Conservation (phyloP, 805 yeast genomes). For the Trichomonascus vanleenenianus region DNA sequence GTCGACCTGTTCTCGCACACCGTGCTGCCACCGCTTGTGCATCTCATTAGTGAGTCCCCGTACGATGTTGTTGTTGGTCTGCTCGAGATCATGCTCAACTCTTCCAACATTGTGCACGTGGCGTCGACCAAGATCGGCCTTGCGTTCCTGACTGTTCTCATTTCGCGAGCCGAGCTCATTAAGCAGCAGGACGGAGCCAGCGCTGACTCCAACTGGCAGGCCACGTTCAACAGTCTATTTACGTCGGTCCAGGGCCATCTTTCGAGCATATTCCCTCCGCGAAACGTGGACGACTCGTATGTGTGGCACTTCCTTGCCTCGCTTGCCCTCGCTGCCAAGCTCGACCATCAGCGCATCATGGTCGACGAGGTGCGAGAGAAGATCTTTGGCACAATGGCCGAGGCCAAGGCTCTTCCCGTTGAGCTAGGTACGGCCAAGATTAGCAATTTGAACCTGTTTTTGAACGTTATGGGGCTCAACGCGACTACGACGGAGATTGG, state of each 20-base stretch:
- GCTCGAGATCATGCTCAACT: constrained; percentile 59
- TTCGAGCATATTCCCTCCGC: constrained; percentile 73
- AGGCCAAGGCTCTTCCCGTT: constrained; percentile 51
- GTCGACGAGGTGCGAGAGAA: constrained; percentile 92
- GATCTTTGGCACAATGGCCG: constrained; percentile 78
- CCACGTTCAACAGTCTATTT: constrained; percentile 75
- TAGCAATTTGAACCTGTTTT: constrained; percentile 78
- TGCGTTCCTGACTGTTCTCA: constrained; percentile 78
- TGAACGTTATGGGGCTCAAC: constrained; percentile 93
- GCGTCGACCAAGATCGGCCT: constrained; percentile 69
- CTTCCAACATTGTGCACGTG: constrained; percentile 52
- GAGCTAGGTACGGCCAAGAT: constrained; percentile 52
- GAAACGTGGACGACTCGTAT: constrained; percentile 58
- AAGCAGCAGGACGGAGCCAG: constrained; percentile 57
- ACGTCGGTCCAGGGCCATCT: constrained; percentile 71
- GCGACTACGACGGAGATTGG: constrained; percentile 86
- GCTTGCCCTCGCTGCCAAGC: constrained; percentile 82
- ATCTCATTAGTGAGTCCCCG: constrained; percentile 72
- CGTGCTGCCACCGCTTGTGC: constrained; percentile 75
- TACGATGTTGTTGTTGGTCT: constrained; percentile 73
- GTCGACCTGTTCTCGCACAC: constrained; percentile 75
- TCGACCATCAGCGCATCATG: constrained; percentile 79
- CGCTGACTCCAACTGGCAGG: constrained; percentile 61
- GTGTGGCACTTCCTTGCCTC: constrained; percentile 98
- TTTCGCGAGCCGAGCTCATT: constrained; percentile 86